Evolutionary conservation across 495 filamentous ascomycete species (phyloP).

Genomic region (Penicillium pulvis): DNA sequence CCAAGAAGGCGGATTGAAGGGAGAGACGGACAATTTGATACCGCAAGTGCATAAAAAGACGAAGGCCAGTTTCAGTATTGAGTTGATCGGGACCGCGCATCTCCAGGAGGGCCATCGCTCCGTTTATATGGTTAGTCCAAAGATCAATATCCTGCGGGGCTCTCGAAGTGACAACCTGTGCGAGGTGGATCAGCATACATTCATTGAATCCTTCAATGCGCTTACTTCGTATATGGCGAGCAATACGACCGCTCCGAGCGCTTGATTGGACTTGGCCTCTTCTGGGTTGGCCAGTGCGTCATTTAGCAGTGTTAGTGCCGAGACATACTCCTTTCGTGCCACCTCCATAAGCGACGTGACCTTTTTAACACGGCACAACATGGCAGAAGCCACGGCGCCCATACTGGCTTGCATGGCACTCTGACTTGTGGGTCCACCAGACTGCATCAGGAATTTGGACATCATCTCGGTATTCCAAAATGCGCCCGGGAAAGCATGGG

Average conservation of each 20-base stretch:
- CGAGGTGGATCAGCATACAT: background rate
- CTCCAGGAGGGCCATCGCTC: slow-evolving; percentile 58
- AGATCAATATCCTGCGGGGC: slow-evolving; percentile 47
- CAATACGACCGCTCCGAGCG: slow-evolving; percentile 62
- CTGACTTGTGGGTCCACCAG: slow-evolving; percentile 24
- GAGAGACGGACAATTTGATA: slow-evolving; percentile 44
- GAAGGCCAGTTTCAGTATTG: slow-evolving; percentile 52
- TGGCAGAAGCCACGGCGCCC: slow-evolving; percentile 53
- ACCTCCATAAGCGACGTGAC: slow-evolving; percentile 34
- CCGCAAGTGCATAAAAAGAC: slow-evolving; percentile 59
- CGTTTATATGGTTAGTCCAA: slow-evolving; percentile 63
- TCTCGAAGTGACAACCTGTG: slow-evolving; percentile 51
- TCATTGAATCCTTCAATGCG: background rate
- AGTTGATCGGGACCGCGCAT: slow-evolving; percentile 60
- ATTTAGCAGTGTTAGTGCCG: slow-evolving; percentile 51
- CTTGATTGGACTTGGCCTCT: slow-evolving; percentile 61
- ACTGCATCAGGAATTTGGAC: slow-evolving; percentile 26
- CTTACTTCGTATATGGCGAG: slow-evolving; percentile 54
- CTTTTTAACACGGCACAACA: slow-evolving; percentile 45
- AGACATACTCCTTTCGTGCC: slow-evolving; percentile 51
- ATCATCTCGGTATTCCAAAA: slow-evolving; percentile 34
- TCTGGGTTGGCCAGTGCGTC: slow-evolving; percentile 53
- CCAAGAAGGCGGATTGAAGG: background rate
- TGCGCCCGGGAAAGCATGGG: slow-evolving; percentile 40
- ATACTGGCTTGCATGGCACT: slow-evolving; percentile 48